Evolutionary conservation across 164 flowering plant species (phyloP), one percentile per base, ranked within the genome.

Genomic region (Kalanchoe fedtschenkoi): DNA sequence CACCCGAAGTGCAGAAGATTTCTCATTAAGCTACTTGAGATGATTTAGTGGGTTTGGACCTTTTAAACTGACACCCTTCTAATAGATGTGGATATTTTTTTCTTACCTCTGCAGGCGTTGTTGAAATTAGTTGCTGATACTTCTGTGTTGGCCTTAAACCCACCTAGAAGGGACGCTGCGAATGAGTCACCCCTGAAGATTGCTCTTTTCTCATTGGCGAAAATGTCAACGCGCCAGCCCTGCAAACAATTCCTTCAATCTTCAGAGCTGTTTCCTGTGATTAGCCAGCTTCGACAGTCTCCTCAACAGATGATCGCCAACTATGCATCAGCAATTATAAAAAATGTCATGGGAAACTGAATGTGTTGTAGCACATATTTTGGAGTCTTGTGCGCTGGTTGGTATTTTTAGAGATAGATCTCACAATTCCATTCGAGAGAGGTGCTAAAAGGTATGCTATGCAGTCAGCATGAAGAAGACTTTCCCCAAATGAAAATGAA

Each of bases 181-280:
- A 85, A 75, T 24, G 97, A 95, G 66, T 95, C 99, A 7, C 96
- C 99, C 26, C 65, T 95, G 35, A 91, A 87, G 76, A 89, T 91
- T 62, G 95, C 91, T 51, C 80, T 95, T n/a, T 87, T 91, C 61
- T 80, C 99, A 11, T 71, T 95, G 68, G 95, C 83, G 34, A 95
- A 89, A 77, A 95, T 91, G 97, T 87, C 88, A 51, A 68, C 85
- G 1, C 80, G 89, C 65, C 68, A 69, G 1, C 87, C 76, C 16
- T 95, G 99, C 71, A 74, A 84, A 39, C 83, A 84, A 28, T 84
- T 75, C 68, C 74, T 95, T 5, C 79, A 78, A 21, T 81, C 91
- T 5, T 95, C 97, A 0, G 89, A 87, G 64, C 65, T 82, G 39
- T 84, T 87, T 58, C 85, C 89, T 0, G 75, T 80, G 11, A 74